These are phyloP conservation scores for Collybia nuda DNA, from an alignment of 768 basidiomycete species.

Conservation along the genomic window DNA sequence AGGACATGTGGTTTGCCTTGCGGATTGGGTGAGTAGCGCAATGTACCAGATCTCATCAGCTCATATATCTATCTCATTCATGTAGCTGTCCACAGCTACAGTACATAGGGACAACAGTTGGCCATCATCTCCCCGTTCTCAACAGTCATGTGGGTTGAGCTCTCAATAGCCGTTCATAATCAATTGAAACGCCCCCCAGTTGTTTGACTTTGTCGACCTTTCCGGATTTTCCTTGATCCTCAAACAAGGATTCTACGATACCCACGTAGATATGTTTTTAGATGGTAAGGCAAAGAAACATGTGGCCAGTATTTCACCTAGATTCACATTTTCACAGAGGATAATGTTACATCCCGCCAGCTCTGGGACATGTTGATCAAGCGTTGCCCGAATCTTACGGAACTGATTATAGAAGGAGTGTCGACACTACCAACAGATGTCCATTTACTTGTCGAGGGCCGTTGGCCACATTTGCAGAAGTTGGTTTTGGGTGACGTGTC, in stretches of 20 bases:
- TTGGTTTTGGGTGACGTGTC: conserved; percentile 67
- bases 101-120: conserved; percentile 62
- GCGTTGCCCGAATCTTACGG: conserved; percentile 65
- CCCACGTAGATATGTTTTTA: conserved; percentile 50
- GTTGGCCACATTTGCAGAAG: conserved; percentile 65
- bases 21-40: conserved; percentile 51
- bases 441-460: conserved; percentile 53
- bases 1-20: conserved; percentile 80
- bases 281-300: conserved; percentile 41
- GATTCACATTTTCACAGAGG: conserved; percentile 32
- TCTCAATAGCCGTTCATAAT: conserved; percentile 2
- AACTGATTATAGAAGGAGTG: conserved; percentile 55
- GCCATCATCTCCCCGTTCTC: conserved; percentile 52
- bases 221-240: conserved; percentile 61
- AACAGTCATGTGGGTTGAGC: conserved; percentile 58
- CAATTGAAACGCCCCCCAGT: conserved; percentile 31
- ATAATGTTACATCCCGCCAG: conserved; percentile 46
- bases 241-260: conserved; percentile 63
- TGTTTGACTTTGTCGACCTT: conserved; percentile 69
- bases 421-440: conserved; percentile 56
- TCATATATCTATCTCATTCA: conserved; percentile 5
- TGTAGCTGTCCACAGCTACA: conserved; percentile 65
- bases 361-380: conserved; percentile 74
- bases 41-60: background rate
- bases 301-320: background rate